A percentile compares a stretch with the other conserved stretches of the same genome.
phyloP scores from a whole-genome alignment of 1,284 basidiomycete species.

The Waitea zeae region DNA sequence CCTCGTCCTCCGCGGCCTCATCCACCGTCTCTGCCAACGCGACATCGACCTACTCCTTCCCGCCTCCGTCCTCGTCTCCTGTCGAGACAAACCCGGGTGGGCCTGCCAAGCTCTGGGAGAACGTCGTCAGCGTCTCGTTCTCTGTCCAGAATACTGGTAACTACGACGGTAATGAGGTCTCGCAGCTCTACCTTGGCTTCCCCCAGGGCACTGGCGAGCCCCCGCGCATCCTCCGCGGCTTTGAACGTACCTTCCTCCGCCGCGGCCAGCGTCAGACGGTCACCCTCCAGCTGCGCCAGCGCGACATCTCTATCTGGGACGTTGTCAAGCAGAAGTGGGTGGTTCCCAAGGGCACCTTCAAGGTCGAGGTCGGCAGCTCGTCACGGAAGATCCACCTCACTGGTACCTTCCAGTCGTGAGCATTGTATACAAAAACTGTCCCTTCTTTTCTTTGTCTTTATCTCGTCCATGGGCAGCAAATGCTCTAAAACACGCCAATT shows the following conservation, averaged over 20 bases:
- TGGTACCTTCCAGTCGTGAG: slow-evolving; percentile 9
- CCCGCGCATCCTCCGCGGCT: slow-evolving; percentile 8
- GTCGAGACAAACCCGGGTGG: not conserved
- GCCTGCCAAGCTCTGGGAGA: not conserved
- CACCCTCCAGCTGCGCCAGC: slow-evolving; percentile 21
- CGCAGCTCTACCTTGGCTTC: slow-evolving; percentile 3
- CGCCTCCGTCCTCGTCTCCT: not conserved
- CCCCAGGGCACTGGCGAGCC: not conserved
- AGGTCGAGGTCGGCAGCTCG: slow-evolving; percentile 31
- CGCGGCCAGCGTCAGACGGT: slow-evolving; percentile 22
- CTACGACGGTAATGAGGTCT: slow-evolving; percentile 17
- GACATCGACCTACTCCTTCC: not conserved
- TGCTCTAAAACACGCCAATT: no score
- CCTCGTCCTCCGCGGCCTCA: not conserved
- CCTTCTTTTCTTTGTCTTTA: no score
- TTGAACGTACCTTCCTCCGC: slow-evolving; percentile 25
- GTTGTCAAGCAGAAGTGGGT: slow-evolving; percentile 24
- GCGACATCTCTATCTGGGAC: slow-evolving; percentile 27
- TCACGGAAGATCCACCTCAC: slow-evolving; percentile 28
- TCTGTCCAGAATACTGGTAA: slow-evolving; percentile 17
- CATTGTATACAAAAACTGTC: no score
- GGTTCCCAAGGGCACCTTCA: slow-evolving; percentile 23
- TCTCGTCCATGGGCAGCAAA: no score
- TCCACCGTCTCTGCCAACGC: not conserved
- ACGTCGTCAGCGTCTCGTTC: slow-evolving; percentile 12